Evolutionary conservation across 441 rosid genomes (phyloP).

Genomic region (Adansonia grandidieri): DNA sequence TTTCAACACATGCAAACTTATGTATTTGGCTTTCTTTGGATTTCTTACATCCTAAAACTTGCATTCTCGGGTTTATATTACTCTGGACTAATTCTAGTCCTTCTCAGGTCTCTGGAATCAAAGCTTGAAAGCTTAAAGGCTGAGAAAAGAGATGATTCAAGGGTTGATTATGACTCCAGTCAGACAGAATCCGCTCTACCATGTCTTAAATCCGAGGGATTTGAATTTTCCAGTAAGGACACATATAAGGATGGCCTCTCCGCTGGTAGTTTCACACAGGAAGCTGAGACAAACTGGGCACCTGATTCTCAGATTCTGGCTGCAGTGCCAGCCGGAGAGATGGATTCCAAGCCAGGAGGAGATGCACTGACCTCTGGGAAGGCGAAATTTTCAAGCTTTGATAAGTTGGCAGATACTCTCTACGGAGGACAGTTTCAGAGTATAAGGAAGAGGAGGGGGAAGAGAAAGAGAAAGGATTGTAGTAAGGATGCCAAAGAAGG

Average conservation of each 20-base stretch:
- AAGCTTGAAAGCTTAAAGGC: slow-evolving; percentile 75
- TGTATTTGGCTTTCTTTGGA: slow-evolving; percentile 3
- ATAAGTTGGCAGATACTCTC: slow-evolving; percentile 41
- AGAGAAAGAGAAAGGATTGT: slow-evolving; percentile 78
- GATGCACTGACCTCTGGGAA: slow-evolving; percentile 30
- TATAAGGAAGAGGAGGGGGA: slow-evolving; percentile 75
- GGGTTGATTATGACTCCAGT: slow-evolving; percentile 56
- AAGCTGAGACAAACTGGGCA: slow-evolving; percentile 57
- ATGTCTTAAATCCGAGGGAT: slow-evolving; percentile 53
- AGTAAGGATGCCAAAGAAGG: slow-evolving; percentile 58
- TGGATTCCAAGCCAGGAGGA: slow-evolving; percentile 43
- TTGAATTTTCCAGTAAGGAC: slow-evolving; percentile 64
- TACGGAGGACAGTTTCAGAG: slow-evolving; percentile 47
- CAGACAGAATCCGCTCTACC: slow-evolving; percentile 63
- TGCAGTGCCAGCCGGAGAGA: slow-evolving; percentile 36
- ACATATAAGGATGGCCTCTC: slow-evolving; percentile 70
- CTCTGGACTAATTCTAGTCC: slow-evolving; percentile 15
- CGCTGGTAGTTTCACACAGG: slow-evolving; percentile 84
- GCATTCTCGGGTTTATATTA: background rate
- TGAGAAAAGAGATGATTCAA: slow-evolving; percentile 44
- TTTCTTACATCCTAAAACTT: slow-evolving; percentile 3
- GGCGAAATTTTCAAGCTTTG: slow-evolving; percentile 39
- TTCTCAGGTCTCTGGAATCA: slow-evolving; percentile 73
- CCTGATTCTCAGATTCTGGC: slow-evolving; percentile 44
- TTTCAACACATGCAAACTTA: background rate